phyloP scores from a whole-genome alignment of 2,329 filamentous ascomycete genomes.

The Knufia fluminis region DNA sequence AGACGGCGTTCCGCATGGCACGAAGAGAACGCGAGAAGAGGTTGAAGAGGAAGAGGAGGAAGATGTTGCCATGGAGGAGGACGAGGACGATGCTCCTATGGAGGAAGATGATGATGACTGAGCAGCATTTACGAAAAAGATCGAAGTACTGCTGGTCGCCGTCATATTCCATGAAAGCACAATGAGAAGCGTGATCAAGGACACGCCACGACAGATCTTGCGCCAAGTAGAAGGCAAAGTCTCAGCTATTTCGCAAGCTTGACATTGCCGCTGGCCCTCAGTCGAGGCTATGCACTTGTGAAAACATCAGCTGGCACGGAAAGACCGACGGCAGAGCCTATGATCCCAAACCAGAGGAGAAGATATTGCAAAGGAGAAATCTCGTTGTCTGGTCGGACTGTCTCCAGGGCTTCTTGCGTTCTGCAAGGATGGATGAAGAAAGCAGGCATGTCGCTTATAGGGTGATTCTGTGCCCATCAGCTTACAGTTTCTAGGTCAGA shows the following conservation, averaged over 20 bases:
- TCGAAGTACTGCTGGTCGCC: too few species aligned
- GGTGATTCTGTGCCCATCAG: conserved; percentile 61
- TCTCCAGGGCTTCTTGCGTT: conserved; percentile 69
- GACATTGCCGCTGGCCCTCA: too few species aligned
- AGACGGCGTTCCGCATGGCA: conserved; percentile 46
- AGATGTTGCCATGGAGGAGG: conserved; percentile 53
- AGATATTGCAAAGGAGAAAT: conserved; percentile 58
- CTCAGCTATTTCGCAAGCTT: too few species aligned
- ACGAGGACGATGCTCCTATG: conserved; percentile 61
- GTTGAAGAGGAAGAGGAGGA: conserved; percentile 51
- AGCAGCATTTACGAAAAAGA: conserved; percentile 20
- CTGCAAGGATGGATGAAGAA: conserved; percentile 94
- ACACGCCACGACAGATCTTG: too few species aligned
- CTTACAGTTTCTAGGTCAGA: conserved; percentile 21
- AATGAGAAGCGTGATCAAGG: too few species aligned
- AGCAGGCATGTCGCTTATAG: conserved; percentile 63
- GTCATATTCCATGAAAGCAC: too few species aligned
- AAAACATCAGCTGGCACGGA: conserved; percentile 64
- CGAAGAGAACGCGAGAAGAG: conserved; percentile 63
- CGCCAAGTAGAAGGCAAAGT: background rate
- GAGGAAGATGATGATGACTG: conserved; percentile 65
- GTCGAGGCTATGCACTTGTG: too few species aligned
- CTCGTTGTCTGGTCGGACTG: conserved; percentile 41
- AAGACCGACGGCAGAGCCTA: conserved; percentile 71
- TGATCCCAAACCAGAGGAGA: conserved; percentile 78